phyloP scores from a whole-genome alignment of 306 rosid genomes.

The Trifolium dubium region DNA sequence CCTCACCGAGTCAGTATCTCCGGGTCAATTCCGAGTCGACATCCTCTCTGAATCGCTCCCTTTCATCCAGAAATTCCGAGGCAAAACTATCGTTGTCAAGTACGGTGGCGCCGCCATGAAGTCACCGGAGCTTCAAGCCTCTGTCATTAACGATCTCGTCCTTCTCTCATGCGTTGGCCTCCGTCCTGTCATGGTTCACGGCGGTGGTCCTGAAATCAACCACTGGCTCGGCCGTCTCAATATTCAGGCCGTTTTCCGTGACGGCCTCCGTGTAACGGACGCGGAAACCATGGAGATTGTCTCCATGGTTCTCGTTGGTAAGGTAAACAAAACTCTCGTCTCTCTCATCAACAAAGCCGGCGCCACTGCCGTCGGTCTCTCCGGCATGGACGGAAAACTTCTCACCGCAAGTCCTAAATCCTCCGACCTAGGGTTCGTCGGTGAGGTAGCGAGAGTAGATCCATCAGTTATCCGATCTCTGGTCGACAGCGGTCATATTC shows the following conservation, averaged over 20 bases:
- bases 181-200: conserved; percentile 83
- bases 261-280: conserved; percentile 91
- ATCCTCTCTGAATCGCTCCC: conserved; percentile 92
- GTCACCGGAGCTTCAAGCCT: conserved; percentile 73
- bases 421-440: conserved; percentile 74
- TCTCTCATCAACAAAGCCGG: conserved; percentile 81
- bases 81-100: conserved; percentile 90
- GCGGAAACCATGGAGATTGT: conserved; percentile 90
- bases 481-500: conserved; percentile 66
- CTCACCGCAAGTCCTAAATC: conserved; percentile 76
- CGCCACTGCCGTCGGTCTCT: conserved; percentile 83
- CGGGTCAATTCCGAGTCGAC: conserved; percentile 87
- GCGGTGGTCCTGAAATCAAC: conserved; percentile 98
- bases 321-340: conserved; percentile 78
- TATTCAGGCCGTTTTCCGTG: conserved; percentile 78
- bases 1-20: conserved; percentile 27
- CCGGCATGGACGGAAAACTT: conserved; percentile 81
- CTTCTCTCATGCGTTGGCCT: conserved; percentile 91
- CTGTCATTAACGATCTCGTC: conserved; percentile 91
- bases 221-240: conserved; percentile 82
- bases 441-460: conserved; percentile 76
- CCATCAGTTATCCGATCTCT: conserved; percentile 67
- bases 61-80: conserved; percentile 90
- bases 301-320: conserved; percentile 93
- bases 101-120: conserved; percentile 99